A percentile compares a stretch with the other conserved stretches of the same genome.
Evolutionary conservation across 176 grass and related monocot species (phyloP).

Genomic region (Aegilops tauschii): DNA sequence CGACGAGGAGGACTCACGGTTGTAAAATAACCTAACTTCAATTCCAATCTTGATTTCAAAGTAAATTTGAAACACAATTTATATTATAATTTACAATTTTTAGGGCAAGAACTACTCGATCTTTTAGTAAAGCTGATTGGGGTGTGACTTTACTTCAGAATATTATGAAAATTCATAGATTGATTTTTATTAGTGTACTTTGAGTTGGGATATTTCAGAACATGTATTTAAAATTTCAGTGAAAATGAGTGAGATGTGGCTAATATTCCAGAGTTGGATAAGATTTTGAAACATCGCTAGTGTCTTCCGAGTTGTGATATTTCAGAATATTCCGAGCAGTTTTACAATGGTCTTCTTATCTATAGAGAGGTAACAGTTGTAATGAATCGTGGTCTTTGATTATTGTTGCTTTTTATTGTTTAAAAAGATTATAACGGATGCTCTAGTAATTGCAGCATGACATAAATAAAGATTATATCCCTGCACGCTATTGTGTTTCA

Average conservation of each 20-base stretch:
- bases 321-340: background rate
- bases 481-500: too few relatives aligned
- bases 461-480: too few relatives aligned
- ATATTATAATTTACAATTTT: background rate
- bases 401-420: too few relatives aligned
- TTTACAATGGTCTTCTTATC: too few relatives aligned
- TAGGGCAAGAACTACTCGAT: background rate
- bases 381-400: too few relatives aligned
- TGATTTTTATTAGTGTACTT: background rate
- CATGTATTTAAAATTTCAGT: background rate
- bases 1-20: too few relatives aligned
- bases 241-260: background rate
- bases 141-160: background rate
- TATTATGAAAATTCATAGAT: background rate
- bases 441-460: too few relatives aligned
- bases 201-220: background rate
- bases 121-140: background rate
- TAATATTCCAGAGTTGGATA: background rate
- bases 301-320: background rate
- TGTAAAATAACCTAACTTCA: background rate
- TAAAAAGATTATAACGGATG: too few relatives aligned
- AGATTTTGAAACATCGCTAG: background rate
- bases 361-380: too few relatives aligned
- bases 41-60: background rate
- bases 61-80: background rate